phyloP scores from a whole-genome alignment of 139 green algal genomes.

The Coelastrella sp. region DNA sequence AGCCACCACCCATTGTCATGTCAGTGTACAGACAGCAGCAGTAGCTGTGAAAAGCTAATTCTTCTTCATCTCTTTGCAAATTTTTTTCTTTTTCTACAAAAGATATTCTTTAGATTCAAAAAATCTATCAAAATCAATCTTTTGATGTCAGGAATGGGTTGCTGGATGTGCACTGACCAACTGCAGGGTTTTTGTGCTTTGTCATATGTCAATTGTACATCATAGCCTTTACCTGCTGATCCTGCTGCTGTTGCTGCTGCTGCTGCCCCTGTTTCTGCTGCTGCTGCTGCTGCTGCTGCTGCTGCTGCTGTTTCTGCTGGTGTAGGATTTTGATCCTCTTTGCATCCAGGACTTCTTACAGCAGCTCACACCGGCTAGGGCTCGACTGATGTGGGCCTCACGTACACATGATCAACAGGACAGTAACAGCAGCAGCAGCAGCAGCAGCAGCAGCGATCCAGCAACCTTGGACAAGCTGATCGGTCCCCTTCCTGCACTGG shows the following conservation, averaged over 20 bases:
- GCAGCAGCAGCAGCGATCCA: not conserved
- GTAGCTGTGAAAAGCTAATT: too few species aligned
- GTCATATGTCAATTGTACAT: too few species aligned
- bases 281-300: not conserved
- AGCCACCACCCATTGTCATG: too few species aligned
- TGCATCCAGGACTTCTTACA: constrained; percentile 74
- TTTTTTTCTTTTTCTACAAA: too few species aligned
- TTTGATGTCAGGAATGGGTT: too few species aligned
- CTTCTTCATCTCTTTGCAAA: too few species aligned
- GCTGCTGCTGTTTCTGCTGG: not conserved
- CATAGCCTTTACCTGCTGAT: too few species aligned
- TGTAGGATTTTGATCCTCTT: constrained; percentile 67
- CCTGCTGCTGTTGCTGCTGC: not conserved
- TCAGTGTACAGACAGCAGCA: too few species aligned
- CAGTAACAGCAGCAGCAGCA: not conserved
- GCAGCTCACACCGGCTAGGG: constrained; percentile 68
- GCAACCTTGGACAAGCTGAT: not conserved
- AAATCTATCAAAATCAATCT: too few species aligned
- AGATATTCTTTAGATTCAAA: too few species aligned
- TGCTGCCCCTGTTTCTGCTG: not conserved
- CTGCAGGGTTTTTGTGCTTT: too few species aligned
- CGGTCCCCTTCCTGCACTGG: not conserved
- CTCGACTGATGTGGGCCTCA: constrained; percentile 81
- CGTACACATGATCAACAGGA: constrained; percentile 30
- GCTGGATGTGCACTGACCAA: too few species aligned